These are phyloP conservation scores for Warburgia ugandensis DNA, from an alignment of 164 flowering plant genomes.

Conservation along the genomic window DNA sequence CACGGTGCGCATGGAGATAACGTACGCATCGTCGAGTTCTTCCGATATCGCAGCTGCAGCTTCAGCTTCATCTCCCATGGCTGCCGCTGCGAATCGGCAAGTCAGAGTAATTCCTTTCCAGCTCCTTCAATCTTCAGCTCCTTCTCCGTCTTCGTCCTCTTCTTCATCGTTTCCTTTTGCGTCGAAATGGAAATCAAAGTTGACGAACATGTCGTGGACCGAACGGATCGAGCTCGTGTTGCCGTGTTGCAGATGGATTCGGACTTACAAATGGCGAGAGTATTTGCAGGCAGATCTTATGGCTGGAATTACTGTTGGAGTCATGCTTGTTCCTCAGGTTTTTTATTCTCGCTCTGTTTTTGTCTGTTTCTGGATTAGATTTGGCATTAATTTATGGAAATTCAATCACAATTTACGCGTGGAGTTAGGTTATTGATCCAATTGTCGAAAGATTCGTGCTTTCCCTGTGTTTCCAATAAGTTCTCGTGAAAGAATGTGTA, in stretches of 20 bases:
- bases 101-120: constrained; percentile 57
- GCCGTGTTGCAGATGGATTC: constrained; percentile 86
- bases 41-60: constrained; percentile 25
- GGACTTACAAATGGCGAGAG: constrained; percentile 69
- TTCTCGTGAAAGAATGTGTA: too few species aligned
- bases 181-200: constrained; percentile 32
- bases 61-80: too few species aligned
- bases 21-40: constrained; percentile 63
- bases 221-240: constrained; percentile 64
- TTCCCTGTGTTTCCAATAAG: too few species aligned
- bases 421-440: too few species aligned
- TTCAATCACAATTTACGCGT: too few species aligned
- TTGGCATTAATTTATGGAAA: not conserved
- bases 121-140: constrained; percentile 37
- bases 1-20: constrained; percentile 73
- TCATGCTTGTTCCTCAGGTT: constrained; percentile 99
- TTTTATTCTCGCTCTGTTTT: too few species aligned
- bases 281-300: constrained; percentile 75
- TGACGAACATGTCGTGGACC: constrained; percentile 35
- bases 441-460: too few species aligned
- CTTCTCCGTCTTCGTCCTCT: constrained; percentile 19
- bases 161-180: constrained; percentile 12
- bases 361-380: not conserved
- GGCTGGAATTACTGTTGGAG: constrained; percentile 82
- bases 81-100: constrained; percentile 15